A percentile compares a stretch with the other conserved stretches of the same genome.
Conservation (phyloP, 495 filamentous ascomycete genomes). For the Thermochaetoides thermophila region DNA sequence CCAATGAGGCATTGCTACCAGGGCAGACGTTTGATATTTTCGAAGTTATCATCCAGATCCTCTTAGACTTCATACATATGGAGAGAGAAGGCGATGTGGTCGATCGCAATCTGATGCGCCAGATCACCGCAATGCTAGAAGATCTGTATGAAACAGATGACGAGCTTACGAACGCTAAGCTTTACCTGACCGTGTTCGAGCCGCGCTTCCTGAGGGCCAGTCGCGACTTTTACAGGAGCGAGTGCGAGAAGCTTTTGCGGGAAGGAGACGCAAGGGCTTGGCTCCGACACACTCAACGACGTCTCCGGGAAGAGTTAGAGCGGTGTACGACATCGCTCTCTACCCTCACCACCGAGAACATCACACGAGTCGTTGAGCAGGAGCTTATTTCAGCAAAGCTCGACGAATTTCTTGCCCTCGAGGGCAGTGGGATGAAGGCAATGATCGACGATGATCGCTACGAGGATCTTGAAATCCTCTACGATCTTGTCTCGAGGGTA, state of each 20-base stretch:
- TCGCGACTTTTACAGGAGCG: constrained; percentile 54
- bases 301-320: constrained; percentile 65
- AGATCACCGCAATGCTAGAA: constrained; percentile 83
- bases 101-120: constrained; percentile 65
- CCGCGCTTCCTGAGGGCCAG: constrained; percentile 58
- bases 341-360: constrained; percentile 51
- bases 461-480: constrained; percentile 62
- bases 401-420: constrained; percentile 66
- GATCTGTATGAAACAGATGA: constrained; percentile 66
- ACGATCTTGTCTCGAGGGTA: constrained; percentile 60
- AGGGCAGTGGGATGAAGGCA: constrained; percentile 63
- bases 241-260: constrained; percentile 58
- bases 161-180: constrained; percentile 58
- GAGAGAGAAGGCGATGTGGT: constrained; percentile 85
- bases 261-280: constrained; percentile 70
- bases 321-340: constrained; percentile 70
- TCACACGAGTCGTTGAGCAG: constrained; percentile 61
- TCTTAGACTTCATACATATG: constrained; percentile 83
- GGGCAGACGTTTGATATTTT: too few species aligned
- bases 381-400: constrained; percentile 66
- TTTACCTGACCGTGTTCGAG: constrained; percentile 80
- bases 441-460: constrained; percentile 88
- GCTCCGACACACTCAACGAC: constrained; percentile 58
- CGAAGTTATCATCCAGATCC: constrained; percentile 59
- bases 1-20: constrained; percentile 23